Base-by-base conservation (phyloP, 768 basidiomycete genomes). In the Russula earlei region DNA sequence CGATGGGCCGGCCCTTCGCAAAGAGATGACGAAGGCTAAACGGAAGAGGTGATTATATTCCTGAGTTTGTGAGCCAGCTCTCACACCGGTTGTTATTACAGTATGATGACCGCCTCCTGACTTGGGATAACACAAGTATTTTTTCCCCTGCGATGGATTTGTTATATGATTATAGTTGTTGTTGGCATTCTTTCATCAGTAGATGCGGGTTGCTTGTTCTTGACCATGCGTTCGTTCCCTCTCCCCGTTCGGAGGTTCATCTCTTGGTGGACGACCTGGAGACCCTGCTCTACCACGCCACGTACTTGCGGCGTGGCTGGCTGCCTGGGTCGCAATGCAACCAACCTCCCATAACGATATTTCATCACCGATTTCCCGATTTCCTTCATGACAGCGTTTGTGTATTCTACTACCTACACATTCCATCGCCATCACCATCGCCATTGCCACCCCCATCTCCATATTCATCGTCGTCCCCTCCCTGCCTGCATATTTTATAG, bases 21-120 rank as follows among this genome's bases (percentile, higher is more conserved):
- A 97, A 71, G 94, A 97, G 70, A 96, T 97, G 93, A 94, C 91
- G 40, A 96, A 96, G 72, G 91, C 91, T 49, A 96, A 95, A 73
- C 88, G 94, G 78, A 96, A 96, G 79, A 95, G 91, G 91, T 89
- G 58, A 51, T 0, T 15, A 24, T 3, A 11, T 34, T 42, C 5
- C 36, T 11, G 11, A 10, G 3, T 33, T 20, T 27, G 27, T 19
- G 20, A 34, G 15, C 11, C 33, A 40, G 7, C 45, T 48, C 54
- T 52, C n/a, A 50, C 38, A n/a, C 15, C n/a, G n/a, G n/a, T 4
- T 36, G 11, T 8, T 8, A 6, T 52, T 31, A 24, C 56, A 62
- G 62, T 44, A 62, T 62, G 62, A 62, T 62, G 62, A 62, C 42
- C 29, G 62, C 62, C 19, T 44, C 59, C 36, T 62, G 49, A 54